A percentile compares a stretch with the other conserved stretches of the same genome.
phyloP scores from a whole-genome alignment of 2,329 filamentous ascomycete genomes.

The Rutstroemia sp. region DNA sequence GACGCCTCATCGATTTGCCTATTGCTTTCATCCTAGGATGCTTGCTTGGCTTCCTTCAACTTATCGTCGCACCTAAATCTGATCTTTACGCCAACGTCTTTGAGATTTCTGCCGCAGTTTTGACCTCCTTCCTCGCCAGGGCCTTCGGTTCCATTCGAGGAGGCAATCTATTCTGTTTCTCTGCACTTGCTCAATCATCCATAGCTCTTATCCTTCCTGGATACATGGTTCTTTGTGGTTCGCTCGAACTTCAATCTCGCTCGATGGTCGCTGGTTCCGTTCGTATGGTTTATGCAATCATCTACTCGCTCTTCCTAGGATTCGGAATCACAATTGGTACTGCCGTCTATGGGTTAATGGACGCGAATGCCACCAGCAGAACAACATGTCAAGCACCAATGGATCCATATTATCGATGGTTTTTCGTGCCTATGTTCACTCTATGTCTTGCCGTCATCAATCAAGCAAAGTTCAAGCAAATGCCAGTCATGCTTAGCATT shows the following conservation, averaged over 20 bases:
- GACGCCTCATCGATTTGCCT: conserved; percentile 64
- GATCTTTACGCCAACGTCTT: conserved; percentile 62
- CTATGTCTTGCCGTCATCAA: conserved; percentile 69
- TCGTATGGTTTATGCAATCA: conserved; percentile 51
- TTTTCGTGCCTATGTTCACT: conserved; percentile 69
- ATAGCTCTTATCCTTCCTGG: conserved; percentile 61
- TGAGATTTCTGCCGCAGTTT: conserved; percentile 52
- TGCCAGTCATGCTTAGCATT: conserved; percentile 69
- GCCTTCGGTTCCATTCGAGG: conserved; percentile 52
- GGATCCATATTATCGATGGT: conserved; percentile 50
- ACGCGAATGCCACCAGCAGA: conserved; percentile 38
- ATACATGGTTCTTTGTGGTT: conserved; percentile 52
- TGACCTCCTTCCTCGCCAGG: conserved; percentile 55
- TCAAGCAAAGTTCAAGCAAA: conserved; percentile 74
- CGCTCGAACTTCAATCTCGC: conserved; percentile 47
- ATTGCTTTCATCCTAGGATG: conserved; percentile 64
- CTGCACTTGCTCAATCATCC: conserved; percentile 55
- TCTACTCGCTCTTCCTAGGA: conserved; percentile 50
- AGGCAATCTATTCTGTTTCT: conserved; percentile 53
- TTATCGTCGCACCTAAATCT: conserved; percentile 61
- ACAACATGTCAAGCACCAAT: conserved; percentile 41
- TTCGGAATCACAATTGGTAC: conserved; percentile 52
- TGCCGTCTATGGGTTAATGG: conserved; percentile 45
- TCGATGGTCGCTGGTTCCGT: conserved; percentile 49
- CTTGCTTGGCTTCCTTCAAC: conserved; percentile 61